Conservation (phyloP, 345 rosid genomes). For the Moricandia arvensis region DNA sequence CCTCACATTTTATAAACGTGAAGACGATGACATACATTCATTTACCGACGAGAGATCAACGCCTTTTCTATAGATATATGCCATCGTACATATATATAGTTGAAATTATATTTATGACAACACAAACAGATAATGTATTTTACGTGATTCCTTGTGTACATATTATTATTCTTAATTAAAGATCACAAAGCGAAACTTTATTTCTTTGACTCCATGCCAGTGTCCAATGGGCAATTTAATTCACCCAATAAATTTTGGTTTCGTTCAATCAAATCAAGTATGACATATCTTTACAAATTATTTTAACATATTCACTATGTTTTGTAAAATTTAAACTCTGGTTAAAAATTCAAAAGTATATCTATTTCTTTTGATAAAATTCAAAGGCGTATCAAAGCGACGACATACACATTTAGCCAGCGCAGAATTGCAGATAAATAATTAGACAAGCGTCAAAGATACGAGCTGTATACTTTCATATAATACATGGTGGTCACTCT, state of each 20-base stretch:
- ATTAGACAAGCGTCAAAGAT: constrained; percentile 23
- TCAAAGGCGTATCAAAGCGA: not conserved
- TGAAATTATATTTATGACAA: not conserved
- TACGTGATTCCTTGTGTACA: not conserved
- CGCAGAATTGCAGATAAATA: not conserved
- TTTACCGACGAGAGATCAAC: constrained; percentile 2
- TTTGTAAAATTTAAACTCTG: no score
- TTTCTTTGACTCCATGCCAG: not conserved
- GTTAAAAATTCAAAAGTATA: no score
- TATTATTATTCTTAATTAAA: not conserved
- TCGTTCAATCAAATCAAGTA: no score
- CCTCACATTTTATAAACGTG: constrained; percentile 22
- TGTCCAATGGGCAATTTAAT: not conserved
- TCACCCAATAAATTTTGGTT: not conserved
- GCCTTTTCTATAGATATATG: not conserved
- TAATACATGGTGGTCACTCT: constrained; percentile 30
- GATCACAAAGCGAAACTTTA: not conserved
- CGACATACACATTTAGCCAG: not conserved
- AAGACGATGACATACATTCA: not conserved
- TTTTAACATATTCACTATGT: no score
- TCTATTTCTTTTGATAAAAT: no score
- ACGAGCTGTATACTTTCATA: constrained; percentile 21
- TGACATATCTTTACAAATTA: no score
- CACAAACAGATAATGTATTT: not conserved
- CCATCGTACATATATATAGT: not conserved